Evolutionary conservation across 108 stramenopile species (phyloP), one percentile per base, ranked within the genome.

Genomic region (Schizochytrium sp.): DNA sequence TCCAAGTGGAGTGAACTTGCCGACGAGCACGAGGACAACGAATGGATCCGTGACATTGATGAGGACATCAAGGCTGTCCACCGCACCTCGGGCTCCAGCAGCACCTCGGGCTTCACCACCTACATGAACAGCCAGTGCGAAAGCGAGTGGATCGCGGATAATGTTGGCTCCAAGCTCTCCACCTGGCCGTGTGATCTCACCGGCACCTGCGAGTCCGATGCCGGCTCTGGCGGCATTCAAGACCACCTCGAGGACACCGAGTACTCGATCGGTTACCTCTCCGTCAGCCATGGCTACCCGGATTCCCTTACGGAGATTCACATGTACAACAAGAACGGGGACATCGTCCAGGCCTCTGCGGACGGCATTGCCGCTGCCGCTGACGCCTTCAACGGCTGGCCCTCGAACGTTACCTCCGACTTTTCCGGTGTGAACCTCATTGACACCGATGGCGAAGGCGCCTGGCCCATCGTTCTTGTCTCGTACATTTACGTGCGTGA

Each of bases 391-490:
- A 6, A 60, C 16, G 90, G 91, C 28, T 83, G 76, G 76, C 96
- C 96, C 5, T 63, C 72, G n/a, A 45, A 89, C 5, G 91, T 94
- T 14, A 92, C 93, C 88, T 91, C 72, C 5, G 93, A 93, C 89
- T 97, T 96, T 72, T 90, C 94, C 14, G 71, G 72, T 6, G 89
- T 93, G 43, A 72, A 53, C 29, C 91, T 92, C 59, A 91, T 90
- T 58, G 91, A 93, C 87, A 90, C 87, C 89, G 90, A 88, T 44
- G 87, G 94, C 69, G 34, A 57, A 87, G 87, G 87, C 88, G 95
- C 96, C 21, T 97, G 96, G 96, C 96, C 96, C 57, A 96, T 97
- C 63, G 92, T 94, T 53, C 93, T 93, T 44, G 93, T 96, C 72
- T 94, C 95, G 16, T 96, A 96, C 91, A 63, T 97, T 57, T 97